Base-by-base conservation (phyloP, 106 monocot genomes). In the Narthecium ossifragum region DNA sequence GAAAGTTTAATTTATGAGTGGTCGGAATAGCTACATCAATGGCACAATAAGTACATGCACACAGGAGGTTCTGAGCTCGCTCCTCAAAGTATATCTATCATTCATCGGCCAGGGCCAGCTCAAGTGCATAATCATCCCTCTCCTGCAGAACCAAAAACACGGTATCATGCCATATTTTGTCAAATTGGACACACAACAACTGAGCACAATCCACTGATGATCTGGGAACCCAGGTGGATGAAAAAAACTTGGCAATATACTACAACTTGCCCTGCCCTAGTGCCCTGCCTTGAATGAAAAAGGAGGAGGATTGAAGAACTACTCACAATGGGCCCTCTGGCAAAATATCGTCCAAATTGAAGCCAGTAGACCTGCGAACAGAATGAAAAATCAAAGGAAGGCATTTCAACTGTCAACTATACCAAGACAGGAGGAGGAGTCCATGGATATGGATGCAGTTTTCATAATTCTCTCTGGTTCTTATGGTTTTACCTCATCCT, bases 301-400 rank as follows among this genome's bases (percentile, higher is more conserved):
- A 60, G 8, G 3, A 29, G 10, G 24, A 23, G 18, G 59, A 24
- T n/a, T 29, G 15, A 49, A 36, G 46, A 66, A 86, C n/a, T 61
- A 86, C 75, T 75, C 61, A 96, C 94, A 34, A 96, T 62, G 29
- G 94, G 94, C 27, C 94, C 90, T 73, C 90, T 69, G 23, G 90
- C 94, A 71, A 96, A 96, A 68, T 90, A 90, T 57, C 90, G 53
- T 62, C 94, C 94, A 79, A 96, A 96, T 62, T 96, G 90, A 45
- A 90, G 94, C 94, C 94, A 96, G 30, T 96, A 96, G 18, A 96
- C 94, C 94, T 96, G 60, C 25, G 66, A 56, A 59, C 9, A 40
- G 10, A 43, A 43, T 17, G 43, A 43, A 4, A n/a, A 43, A 18
- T 13, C 6, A 43, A 13, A 3, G 43, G n/a, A n/a, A n/a, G n/a